Base-by-base conservation (phyloP, 176 grass and related monocot species). In the Cymbopogon citratus region DNA sequence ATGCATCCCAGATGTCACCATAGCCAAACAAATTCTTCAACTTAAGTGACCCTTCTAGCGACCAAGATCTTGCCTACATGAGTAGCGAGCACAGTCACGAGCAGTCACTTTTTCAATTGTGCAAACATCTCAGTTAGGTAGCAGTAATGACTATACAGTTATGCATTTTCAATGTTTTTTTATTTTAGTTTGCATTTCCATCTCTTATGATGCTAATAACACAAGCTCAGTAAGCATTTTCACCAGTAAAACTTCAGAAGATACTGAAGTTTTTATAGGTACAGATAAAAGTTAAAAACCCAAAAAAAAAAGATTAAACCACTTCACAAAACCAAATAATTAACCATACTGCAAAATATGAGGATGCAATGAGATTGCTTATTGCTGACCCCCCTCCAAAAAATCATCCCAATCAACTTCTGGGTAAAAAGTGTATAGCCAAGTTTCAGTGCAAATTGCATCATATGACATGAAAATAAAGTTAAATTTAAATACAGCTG, bases 1-100 rank as follows among this genome's bases (percentile, higher is more conserved):
- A n/a, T n/a, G n/a, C n/a, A n/a, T n/a, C n/a, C n/a, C n/a, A n/a
- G n/a, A n/a, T n/a, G n/a, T n/a, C n/a, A 40, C 87, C 94, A 83
- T 92, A 92, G 83, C 94, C 94, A 67, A 91, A 87, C 63, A 94
- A 31, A 8, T 97, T 97, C 85, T 94, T 97, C n/a, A 92, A 80
- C 60, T 97, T 97, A 63, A 97, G 63, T 31, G 89, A 90, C 36
- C 89, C 92, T 85, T 94, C 91, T 45, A 94, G 45, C 25, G 91
- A 94, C 94, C 91, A 92, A 31, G 89, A 80, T 87, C 73, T 90
- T 66, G 89, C 87, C 94, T 97, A 44, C 33, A 82, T 35, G 64
- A 44, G 12, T 54, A 77, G 76, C 15, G 28, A 82, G 64, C 21
- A 64, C 24, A 80, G 13, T 73, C 45, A 66, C 16, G 14, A n/a